phyloP scores from a whole-genome alignment of 2,329 filamentous ascomycete species.

The Penicillium nordicum region DNA sequence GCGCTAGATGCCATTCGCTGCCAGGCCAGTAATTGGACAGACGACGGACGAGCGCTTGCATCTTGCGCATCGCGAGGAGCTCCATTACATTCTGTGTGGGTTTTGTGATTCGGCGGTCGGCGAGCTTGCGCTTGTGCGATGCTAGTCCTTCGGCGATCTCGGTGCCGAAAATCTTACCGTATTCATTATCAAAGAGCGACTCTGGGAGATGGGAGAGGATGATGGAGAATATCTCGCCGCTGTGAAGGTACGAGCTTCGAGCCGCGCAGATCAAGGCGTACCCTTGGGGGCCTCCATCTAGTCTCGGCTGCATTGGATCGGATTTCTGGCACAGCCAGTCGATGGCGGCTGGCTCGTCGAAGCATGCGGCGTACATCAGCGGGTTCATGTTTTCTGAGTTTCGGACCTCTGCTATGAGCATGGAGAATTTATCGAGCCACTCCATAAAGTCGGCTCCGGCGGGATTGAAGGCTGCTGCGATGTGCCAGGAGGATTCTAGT shows the following conservation, averaged over 20 bases:
- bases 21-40: not conserved
- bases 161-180: not conserved
- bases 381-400: constrained; percentile 2
- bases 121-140: not conserved
- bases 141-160: constrained; percentile 3
- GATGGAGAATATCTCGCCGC: not conserved
- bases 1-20: not conserved
- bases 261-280: constrained; percentile 1
- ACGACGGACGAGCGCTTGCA: not conserved
- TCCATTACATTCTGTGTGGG: not conserved
- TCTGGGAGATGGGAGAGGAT: not conserved
- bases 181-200: not conserved
- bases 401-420: not conserved
- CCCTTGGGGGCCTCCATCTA: not conserved
- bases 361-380: constrained; percentile 5
- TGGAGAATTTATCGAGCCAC: constrained; percentile 2
- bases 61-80: not conserved
- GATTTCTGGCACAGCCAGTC: not conserved
- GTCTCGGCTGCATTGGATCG: not conserved
- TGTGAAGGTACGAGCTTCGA: not conserved
- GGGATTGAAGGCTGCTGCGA: constrained; percentile 6
- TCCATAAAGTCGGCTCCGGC: not conserved
- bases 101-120: not conserved
- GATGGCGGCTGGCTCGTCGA: constrained; percentile 1
- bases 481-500: constrained; percentile 7